These are phyloP conservation scores for Fusarium nodosum DNA, from an alignment of 2,329 filamentous ascomycete species.

Conservation along the genomic window DNA sequence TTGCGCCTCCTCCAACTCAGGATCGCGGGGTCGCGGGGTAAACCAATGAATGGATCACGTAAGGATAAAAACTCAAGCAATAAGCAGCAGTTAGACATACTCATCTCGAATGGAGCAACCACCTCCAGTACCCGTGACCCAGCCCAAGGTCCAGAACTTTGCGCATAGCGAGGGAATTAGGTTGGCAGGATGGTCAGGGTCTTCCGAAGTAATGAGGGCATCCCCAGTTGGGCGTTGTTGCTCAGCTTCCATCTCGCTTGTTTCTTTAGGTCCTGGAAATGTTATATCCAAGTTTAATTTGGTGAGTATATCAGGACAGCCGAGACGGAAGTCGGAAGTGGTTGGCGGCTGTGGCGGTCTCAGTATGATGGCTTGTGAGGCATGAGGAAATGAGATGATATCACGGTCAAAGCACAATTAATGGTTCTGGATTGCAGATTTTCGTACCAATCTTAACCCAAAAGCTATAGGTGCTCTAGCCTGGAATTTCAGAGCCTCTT, in stretches of 20 bases:
- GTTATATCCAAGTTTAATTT: background rate
- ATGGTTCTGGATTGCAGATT: background rate
- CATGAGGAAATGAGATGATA: constrained; percentile 39
- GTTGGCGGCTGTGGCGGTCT: constrained; percentile 14
- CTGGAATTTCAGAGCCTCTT: constrained; percentile 28
- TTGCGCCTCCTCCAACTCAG: constrained; percentile 14
- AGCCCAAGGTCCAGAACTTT: constrained; percentile 95
- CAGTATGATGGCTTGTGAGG: constrained; percentile 20
- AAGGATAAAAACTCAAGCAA: constrained; percentile 39
- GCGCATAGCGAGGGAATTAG: constrained; percentile 93
- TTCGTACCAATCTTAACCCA: constrained; percentile 11
- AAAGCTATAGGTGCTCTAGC: constrained; percentile 34
- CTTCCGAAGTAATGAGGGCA: constrained; percentile 68
- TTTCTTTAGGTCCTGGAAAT: constrained; percentile 11
- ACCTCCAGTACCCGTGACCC: constrained; percentile 90
- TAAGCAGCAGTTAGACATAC: constrained; percentile 58
- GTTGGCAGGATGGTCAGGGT: constrained; percentile 93
- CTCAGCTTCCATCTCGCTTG: constrained; percentile 40
- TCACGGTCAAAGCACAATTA: constrained; percentile 3
- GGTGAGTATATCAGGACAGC: constrained; percentile 26
- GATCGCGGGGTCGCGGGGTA: constrained; percentile 37
- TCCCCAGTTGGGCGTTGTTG: constrained; percentile 38
- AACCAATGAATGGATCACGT: constrained; percentile 18
- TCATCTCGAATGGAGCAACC: constrained; percentile 81
- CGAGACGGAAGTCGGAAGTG: constrained; percentile 30